phyloP scores from a whole-genome alignment of 441 rosid genomes.

The Hura crepitans region DNA sequence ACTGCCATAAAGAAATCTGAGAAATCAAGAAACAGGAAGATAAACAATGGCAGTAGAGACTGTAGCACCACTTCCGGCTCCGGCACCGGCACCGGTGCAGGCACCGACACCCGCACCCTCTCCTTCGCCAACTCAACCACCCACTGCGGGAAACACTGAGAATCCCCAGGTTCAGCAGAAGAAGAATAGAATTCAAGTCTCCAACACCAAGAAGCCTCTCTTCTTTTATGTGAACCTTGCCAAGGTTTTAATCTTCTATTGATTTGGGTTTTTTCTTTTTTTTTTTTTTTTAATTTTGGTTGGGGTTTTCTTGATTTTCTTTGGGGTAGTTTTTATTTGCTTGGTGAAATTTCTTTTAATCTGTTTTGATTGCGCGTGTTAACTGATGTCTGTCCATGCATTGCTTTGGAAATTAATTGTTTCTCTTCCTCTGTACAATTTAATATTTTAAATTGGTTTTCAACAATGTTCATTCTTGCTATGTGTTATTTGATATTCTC shows the following conservation, averaged over 20 bases:
- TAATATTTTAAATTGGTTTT: too few relatives aligned
- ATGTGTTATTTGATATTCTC: too few relatives aligned
- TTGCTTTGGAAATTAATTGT: too few relatives aligned
- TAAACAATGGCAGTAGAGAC: conserved; percentile 31
- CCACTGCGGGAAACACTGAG: neutral
- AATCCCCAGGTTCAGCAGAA: conserved; percentile 29
- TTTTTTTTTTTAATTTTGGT: too few relatives aligned
- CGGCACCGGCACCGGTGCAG: conserved; percentile 6
- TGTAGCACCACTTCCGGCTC: conserved; percentile 11
- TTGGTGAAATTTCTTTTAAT: too few relatives aligned
- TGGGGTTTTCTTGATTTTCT: neutral
- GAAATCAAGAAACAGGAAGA: neutral
- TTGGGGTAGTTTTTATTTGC: neutral
- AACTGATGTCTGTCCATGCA: too few relatives aligned
- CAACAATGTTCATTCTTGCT: too few relatives aligned
- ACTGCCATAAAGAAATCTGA: neutral
- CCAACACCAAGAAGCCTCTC: conserved; percentile 87
- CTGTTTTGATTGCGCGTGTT: too few relatives aligned
- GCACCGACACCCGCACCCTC: neutral
- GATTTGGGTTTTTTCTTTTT: neutral
- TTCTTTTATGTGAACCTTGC: conserved; percentile 92
- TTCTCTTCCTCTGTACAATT: too few relatives aligned
- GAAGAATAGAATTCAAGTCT: conserved; percentile 90
- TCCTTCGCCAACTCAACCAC: neutral
- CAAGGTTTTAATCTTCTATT: conserved; percentile 42